Base-by-base conservation (phyloP, 2,329 filamentous ascomycete species). In the Harringtonia aguacate region DNA sequence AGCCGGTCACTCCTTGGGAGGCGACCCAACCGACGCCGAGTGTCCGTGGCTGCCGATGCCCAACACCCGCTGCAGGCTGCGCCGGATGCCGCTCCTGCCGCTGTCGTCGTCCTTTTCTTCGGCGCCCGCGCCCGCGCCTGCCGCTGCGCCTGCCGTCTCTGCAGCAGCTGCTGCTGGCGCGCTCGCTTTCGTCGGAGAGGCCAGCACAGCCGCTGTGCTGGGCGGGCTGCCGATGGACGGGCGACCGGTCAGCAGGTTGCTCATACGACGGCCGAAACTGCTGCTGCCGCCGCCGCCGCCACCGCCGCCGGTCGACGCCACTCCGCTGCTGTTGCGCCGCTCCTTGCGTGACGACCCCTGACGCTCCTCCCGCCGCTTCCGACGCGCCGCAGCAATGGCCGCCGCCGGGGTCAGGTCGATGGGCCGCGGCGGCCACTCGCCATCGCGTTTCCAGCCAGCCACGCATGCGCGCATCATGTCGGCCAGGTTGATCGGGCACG, bases 361-460 rank as follows among this genome's bases (percentile, higher is more conserved):
- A 18, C 30, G 17, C 18, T 40, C 28, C 5, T 31, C 15, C 4
- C 30, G 17, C 14, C 21, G 30, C 7, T 35, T 38, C 15, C 39
- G 44, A 27, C 22, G 20, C 33, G 22, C 14, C 34, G 35, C 44
- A 10, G 42, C 39, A 24, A 42, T 17, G 17, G 37, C 35, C 15
- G 41, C 14, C 21, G 41, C 22, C 4, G 35, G n/a, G 10, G 24
- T 21, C 34, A 39, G 12, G 5, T 41, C 34, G 27, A 44, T 22
- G 18, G 37, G 20, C 14, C 37, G 77, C 1, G 85, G 86, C 5
- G 90, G 89, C 90, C 90, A 97, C 61, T 95, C 86, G 15, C 88
- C 89, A 55, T 92, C 86, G 34, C 86, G 75, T 61, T 94, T 94
- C 90, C 90, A 95, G 36, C 90, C 90, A 24, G 83, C 73, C 1